phyloP scores from a whole-genome alignment of 2,329 filamentous ascomycete genomes.

The Colletotrichum sp. region DNA sequence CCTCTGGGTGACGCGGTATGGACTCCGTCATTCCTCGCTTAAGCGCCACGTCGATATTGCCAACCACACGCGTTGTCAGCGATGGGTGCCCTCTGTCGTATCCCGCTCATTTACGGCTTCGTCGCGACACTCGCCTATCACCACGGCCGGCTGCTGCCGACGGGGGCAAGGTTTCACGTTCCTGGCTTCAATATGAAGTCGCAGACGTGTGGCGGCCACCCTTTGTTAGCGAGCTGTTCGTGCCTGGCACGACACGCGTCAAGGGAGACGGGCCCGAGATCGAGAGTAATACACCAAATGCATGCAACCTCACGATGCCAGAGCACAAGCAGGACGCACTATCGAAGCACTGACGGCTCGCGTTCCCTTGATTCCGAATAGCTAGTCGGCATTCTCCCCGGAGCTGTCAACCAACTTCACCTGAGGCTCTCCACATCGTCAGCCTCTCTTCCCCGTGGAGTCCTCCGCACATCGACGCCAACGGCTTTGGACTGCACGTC shows the following conservation, averaged over 20 bases:
- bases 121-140: background rate
- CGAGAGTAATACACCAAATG: background rate
- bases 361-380: constrained; percentile 14
- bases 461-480: background rate
- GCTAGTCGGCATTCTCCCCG: constrained; percentile 4
- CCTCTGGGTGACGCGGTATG: background rate
- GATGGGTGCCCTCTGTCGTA: background rate
- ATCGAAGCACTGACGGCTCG: background rate
- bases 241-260: background rate
- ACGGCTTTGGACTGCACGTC: background rate
- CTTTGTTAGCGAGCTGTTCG: background rate
- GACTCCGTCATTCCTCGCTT: background rate
- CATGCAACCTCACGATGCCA: constrained; percentile 7
- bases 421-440: background rate
- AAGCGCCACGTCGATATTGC: background rate
- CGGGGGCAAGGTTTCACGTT: background rate
- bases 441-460: background rate
- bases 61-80: background rate
- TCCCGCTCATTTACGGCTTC: constrained; percentile 5
- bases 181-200: background rate
- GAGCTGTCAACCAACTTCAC: background rate
- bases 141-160: constrained; percentile 4
- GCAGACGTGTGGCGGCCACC: background rate
- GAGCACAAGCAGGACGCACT: background rate
- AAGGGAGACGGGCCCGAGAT: constrained; percentile 13